These are phyloP conservation scores for Komagataella ulmi DNA, from an alignment of 805 yeast species.

Conservation along the genomic window DNA sequence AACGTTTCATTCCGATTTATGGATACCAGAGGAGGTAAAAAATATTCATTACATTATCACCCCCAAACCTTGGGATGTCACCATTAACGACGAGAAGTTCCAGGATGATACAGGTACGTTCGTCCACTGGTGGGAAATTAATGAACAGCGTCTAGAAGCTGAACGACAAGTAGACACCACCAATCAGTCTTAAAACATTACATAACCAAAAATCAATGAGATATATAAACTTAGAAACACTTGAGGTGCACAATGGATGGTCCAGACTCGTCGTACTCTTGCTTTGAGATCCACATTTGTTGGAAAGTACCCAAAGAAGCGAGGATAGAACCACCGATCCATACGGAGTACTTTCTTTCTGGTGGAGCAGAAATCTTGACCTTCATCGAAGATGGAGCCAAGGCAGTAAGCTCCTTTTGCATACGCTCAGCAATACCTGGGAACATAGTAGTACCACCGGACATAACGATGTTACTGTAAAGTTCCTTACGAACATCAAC, in stretches of 20 bases:
- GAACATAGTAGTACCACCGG: slow-evolving; percentile 99
- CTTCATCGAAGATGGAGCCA: slow-evolving; percentile 99
- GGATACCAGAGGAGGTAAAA: slow-evolving; percentile 35
- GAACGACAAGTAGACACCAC: slow-evolving; percentile 6
- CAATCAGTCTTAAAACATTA: neutral
- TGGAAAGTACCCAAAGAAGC: slow-evolving; percentile 99
- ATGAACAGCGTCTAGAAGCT: slow-evolving; percentile 19
- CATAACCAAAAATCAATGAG: neutral
- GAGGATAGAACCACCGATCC: slow-evolving; percentile 99
- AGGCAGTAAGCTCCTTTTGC: slow-evolving; percentile 99
- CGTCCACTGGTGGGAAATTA: slow-evolving; percentile 33
- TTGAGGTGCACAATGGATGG: slow-evolving; percentile 97
- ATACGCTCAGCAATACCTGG: slow-evolving; percentile 99
- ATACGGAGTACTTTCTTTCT: slow-evolving; percentile 97
- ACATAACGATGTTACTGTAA: slow-evolving; percentile 98
- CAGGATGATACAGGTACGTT: slow-evolving; percentile 34
- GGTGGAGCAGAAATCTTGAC: slow-evolving; percentile 99
- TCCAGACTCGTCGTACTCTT: slow-evolving; percentile 99
- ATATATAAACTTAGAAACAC: slow-evolving; percentile 51
- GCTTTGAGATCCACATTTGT: slow-evolving; percentile 99
- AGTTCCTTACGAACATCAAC: slow-evolving; percentile 97
- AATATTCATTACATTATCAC: slow-evolving; percentile 42
- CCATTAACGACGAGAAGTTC: slow-evolving; percentile 9
- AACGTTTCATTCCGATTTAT: slow-evolving; percentile 28
- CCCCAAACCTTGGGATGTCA: slow-evolving; percentile 50